These are phyloP conservation scores for Trichoderma virens DNA, from an alignment of 495 filamentous ascomycete genomes.

Conservation along the genomic window DNA sequence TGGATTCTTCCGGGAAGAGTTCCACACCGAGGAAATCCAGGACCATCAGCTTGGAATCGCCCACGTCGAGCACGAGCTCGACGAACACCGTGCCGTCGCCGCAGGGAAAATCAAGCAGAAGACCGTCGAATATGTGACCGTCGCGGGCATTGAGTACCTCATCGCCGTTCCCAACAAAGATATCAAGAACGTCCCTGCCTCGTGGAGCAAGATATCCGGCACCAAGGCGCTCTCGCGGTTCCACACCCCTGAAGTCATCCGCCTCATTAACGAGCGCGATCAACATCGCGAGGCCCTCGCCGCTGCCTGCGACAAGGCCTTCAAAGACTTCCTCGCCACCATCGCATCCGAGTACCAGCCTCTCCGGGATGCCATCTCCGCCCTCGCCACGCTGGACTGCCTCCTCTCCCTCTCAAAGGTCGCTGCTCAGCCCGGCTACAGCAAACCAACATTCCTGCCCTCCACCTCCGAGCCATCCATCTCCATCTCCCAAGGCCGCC, in stretches of 20 bases:
- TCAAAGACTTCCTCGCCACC: constrained; percentile 54
- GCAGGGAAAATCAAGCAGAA: constrained; percentile 63
- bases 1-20: constrained; percentile 77
- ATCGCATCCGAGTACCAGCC: constrained; percentile 79
- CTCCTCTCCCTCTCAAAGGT: constrained; percentile 79
- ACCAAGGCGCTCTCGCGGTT: constrained; percentile 91
- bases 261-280: constrained; percentile 78
- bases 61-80: constrained; percentile 77
- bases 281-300: constrained; percentile 91
- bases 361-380: constrained; percentile 79
- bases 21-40: constrained; percentile 78
- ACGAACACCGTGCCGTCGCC: constrained; percentile 63
- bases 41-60: constrained; percentile 89
- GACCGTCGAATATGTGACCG: constrained; percentile 66
- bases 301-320: constrained; percentile 88
- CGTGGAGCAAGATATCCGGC: constrained; percentile 87
- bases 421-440: constrained; percentile 79
- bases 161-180: constrained; percentile 79
- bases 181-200: constrained; percentile 80
- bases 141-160: constrained; percentile 87
- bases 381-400: constrained; percentile 83
- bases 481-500: constrained; percentile 66
- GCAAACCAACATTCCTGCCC: constrained; percentile 67
- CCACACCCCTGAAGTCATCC: constrained; percentile 84
- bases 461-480: constrained; percentile 57